Evolutionary conservation across 176 grass and related monocot species (phyloP).

Genomic region (Hyparrhenia diplandra): DNA sequence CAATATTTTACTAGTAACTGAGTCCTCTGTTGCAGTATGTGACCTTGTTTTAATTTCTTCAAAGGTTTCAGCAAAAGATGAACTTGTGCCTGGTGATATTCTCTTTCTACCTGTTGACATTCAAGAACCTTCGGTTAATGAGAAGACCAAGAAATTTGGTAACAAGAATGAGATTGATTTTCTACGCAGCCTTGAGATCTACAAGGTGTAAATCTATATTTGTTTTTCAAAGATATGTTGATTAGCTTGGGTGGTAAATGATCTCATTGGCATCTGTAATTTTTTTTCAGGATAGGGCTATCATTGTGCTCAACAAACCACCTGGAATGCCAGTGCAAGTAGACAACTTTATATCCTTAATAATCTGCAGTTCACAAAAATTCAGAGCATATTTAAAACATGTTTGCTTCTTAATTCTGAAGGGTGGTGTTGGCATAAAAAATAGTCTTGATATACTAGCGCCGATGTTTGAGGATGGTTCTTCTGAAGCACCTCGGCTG

Average conservation of each 20-base stretch:
- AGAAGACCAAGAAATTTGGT: constrained; percentile 47
- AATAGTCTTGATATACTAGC: constrained; percentile 77
- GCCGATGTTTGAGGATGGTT: constrained; percentile 55
- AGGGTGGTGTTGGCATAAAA: constrained; percentile 88
- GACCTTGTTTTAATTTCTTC: constrained; percentile 35
- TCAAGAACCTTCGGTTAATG: constrained; percentile 42
- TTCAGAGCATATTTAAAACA: background rate
- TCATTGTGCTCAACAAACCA: constrained; percentile 87
- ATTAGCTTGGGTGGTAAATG: constrained; percentile 23
- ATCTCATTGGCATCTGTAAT: constrained; percentile 14
- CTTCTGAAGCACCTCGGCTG: constrained; percentile 58
- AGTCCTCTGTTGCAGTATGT: constrained; percentile 5
- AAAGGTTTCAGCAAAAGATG: constrained; percentile 86
- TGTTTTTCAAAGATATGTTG: background rate
- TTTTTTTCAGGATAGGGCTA: constrained; percentile 61
- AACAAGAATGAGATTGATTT: constrained; percentile 64
- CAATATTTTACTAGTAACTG: background rate
- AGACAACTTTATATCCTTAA: constrained; percentile 24
- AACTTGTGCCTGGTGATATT: constrained; percentile 67
- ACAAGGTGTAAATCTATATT: constrained; percentile 57
- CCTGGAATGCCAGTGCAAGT: constrained; percentile 85
- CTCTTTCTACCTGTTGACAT: constrained; percentile 67
- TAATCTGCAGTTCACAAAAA: constrained; percentile 14
- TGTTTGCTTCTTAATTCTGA: constrained; percentile 31
- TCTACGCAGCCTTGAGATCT: constrained; percentile 68